These are phyloP conservation scores for Penicillium soppii DNA, from an alignment of 495 filamentous ascomycete species.

Conservation along the genomic window DNA sequence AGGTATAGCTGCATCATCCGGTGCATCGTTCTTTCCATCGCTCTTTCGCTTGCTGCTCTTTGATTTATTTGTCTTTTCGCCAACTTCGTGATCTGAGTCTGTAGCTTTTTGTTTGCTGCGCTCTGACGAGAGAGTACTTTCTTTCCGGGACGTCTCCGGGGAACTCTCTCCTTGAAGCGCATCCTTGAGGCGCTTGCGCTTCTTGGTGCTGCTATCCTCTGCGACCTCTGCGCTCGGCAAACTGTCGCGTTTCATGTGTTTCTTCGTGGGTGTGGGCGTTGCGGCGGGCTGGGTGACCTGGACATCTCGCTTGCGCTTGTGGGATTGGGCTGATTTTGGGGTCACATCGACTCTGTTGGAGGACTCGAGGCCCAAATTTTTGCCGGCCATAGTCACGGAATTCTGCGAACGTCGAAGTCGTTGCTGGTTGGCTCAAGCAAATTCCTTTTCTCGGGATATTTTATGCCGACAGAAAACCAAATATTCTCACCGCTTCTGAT, in stretches of 20 bases:
- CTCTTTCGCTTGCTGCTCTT: conserved; percentile 29
- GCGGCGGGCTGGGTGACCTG: conserved; percentile 27
- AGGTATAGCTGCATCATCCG: conserved; percentile 21
- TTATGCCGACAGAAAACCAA: conserved; percentile 6
- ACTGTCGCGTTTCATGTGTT: conserved; percentile 35
- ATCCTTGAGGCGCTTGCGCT: conserved; percentile 22
- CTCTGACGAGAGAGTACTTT: conserved; percentile 29
- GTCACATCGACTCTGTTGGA: conserved; percentile 19
- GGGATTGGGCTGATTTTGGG: conserved; percentile 25
- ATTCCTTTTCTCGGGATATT: conserved; percentile 15
- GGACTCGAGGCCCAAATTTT: conserved; percentile 13
- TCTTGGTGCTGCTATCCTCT: conserved; percentile 21
- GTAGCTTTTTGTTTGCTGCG: conserved; percentile 23
- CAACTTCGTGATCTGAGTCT: conserved; percentile 15
- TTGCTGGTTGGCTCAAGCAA: conserved; percentile 5
- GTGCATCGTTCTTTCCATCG: conserved; percentile 10
- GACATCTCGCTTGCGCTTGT: conserved; percentile 41
- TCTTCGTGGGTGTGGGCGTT: conserved; percentile 39
- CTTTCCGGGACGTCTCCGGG: conserved; percentile 24
- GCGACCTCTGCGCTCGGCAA: conserved; percentile 10
- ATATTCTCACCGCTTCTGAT: conserved; percentile 2
- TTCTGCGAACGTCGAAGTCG: conserved; percentile 5
- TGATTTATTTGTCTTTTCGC: conserved; percentile 28
- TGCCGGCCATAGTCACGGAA: conserved; percentile 27
- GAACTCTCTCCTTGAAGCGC: conserved; percentile 15